Base-by-base conservation (phyloP, 2,329 filamentous ascomycete genomes). In the Sporothrix globosa region DNA sequence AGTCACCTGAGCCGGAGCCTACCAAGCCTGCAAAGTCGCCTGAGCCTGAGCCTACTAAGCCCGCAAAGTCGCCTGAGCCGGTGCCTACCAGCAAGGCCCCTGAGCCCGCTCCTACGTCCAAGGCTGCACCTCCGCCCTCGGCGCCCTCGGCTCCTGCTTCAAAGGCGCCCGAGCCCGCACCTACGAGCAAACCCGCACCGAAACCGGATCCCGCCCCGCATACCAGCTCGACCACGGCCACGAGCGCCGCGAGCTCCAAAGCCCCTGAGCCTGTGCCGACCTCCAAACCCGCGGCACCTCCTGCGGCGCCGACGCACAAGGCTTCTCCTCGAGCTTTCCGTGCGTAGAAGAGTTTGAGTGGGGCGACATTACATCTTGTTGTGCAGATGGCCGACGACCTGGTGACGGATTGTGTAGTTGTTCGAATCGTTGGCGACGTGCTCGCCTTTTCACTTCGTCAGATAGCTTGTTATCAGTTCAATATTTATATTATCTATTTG, bases 121-220 rank as follows among this genome's bases (percentile, higher is more conserved):
- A 67, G 48, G 30, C 63, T n/a, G 24, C 63, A 4, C 21, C 65
- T 41, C 65, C 65, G 21, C 27, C 65, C 1, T 27, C 63, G 17
- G 13, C 41, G 6, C 60, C 34, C 1, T 41, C 34, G 30, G 39
- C 41, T 24, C 60, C 41, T 1, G 39, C 54, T 5, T 21, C 60
- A 0, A 48, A 65, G 41, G 21, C 60, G 0, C 52, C 50, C n/a
- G 50, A 53, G n/a, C 50, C 50, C 3, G n/a, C 11, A 2, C 50
- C 50, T 6, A 53, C 50, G 1, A 24, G n/a, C n/a, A 53, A 53
- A 9, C 5, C 50, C 4, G n/a, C 50, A 7, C 5, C 11, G n/a
- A n/a, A n/a, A n/a, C n/a, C n/a, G n/a, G n/a, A n/a, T n/a, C n/a
- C n/a, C n/a, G n/a, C n/a, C n/a, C n/a, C n/a, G n/a, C n/a, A n/a